phyloP scores from a whole-genome alignment of 2,329 filamentous ascomycete genomes.

The Cordyceps militaris region DNA sequence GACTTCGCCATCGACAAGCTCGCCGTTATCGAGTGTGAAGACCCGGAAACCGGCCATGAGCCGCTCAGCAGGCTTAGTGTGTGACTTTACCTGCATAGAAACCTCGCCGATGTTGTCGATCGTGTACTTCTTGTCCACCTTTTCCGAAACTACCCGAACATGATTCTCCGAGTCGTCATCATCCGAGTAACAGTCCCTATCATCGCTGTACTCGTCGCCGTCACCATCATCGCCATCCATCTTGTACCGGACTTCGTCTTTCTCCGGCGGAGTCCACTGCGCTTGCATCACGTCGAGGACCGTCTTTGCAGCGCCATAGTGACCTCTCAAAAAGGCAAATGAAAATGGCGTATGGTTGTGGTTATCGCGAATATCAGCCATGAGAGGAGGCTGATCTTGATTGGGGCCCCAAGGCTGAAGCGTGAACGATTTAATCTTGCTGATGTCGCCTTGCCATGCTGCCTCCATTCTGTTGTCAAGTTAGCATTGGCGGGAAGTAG shows the following conservation, averaged over 20 bases:
- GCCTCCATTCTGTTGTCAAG: constrained; percentile 52
- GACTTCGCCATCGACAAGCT: constrained; percentile 19
- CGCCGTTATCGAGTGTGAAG: constrained; percentile 23
- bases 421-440: constrained; percentile 58
- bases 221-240: constrained; percentile 34
- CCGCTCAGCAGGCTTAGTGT: constrained; percentile 46
- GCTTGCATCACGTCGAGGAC: constrained; percentile 64
- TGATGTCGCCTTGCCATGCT: constrained; percentile 62
- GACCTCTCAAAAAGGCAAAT: constrained; percentile 59
- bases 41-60: constrained; percentile 35
- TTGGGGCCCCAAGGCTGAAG: constrained; percentile 50
- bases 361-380: constrained; percentile 52
- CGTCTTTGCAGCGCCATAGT: constrained; percentile 54
- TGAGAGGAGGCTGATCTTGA: constrained; percentile 51
- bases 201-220: constrained; percentile 29
- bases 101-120: constrained; percentile 69
- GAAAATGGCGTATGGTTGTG: constrained; percentile 53
- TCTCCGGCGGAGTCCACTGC: constrained; percentile 56
- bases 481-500: not conserved
- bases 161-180: constrained; percentile 31
- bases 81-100: constrained; percentile 60
- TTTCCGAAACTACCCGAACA: constrained; percentile 42
- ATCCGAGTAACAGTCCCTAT: constrained; percentile 29
- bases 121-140: constrained; percentile 62
- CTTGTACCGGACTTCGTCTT: constrained; percentile 43